A percentile compares a stretch with the other conserved stretches of the same genome.
These are phyloP conservation scores for Perkinsela sp. DNA, from an alignment of 208 protist species.

Conservation along the genomic window DNA sequence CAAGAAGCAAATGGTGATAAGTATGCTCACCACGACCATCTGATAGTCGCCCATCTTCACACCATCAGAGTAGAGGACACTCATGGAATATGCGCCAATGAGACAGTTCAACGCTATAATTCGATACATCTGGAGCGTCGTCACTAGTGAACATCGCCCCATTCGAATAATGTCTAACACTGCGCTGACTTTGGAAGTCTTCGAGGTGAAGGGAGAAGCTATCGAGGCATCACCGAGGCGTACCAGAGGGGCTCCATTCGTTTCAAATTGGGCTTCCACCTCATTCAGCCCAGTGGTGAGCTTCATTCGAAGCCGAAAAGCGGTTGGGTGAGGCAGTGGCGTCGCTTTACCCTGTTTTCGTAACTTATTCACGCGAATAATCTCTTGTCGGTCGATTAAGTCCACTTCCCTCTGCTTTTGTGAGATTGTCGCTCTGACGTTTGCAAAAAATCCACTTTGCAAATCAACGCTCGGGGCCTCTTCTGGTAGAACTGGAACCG, in stretches of 20 bases:
- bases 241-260: constrained; percentile 50
- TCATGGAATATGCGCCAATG: constrained; percentile 78
- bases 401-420: background rate
- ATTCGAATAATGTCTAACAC: constrained; percentile 80
- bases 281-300: constrained; percentile 3
- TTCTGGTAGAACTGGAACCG: background rate
- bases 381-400: background rate
- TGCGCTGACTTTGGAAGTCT: constrained; percentile 47
- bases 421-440: background rate
- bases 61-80: constrained; percentile 82
- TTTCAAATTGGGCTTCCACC: constrained; percentile 16
- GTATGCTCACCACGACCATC: constrained; percentile 73
- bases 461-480: background rate
- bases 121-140: constrained; percentile 94
- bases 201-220: constrained; percentile 69
- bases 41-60: constrained; percentile 87
- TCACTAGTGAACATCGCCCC: constrained; percentile 85
- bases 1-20: constrained; percentile 84
- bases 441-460: background rate
- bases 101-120: constrained; percentile 95
- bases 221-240: constrained; percentile 72
- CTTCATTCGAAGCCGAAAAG: background rate
- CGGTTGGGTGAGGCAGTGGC: background rate
- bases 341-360: background rate
- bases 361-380: background rate